phyloP scores from a whole-genome alignment of 108 stramenopile species.

The Nitzschia sp. region DNA sequence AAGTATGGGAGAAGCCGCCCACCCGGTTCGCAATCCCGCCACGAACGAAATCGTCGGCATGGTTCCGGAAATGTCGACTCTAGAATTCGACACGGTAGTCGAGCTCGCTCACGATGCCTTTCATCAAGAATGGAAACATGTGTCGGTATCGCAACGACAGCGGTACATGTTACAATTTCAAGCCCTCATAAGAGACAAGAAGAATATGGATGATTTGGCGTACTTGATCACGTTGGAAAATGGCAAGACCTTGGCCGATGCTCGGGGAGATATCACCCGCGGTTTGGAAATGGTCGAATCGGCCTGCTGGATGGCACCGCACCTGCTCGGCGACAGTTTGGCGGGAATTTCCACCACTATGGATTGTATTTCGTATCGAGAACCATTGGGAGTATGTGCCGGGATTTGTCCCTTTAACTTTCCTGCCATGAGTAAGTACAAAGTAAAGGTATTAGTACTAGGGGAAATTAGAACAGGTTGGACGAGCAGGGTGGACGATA shows the following conservation, averaged over 20 bases:
- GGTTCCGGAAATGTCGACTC: slow-evolving; percentile 43
- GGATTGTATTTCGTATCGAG: slow-evolving; percentile 86
- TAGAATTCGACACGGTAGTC: slow-evolving; percentile 45
- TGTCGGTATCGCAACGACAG: slow-evolving; percentile 68
- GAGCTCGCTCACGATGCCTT: slow-evolving; percentile 50
- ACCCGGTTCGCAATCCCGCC: slow-evolving; percentile 58
- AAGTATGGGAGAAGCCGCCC: slow-evolving; percentile 10
- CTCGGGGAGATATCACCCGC: slow-evolving; percentile 92
- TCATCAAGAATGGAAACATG: slow-evolving; percentile 52
- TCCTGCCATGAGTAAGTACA: slow-evolving; percentile 85
- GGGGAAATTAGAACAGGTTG: background rate
- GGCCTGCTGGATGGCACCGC: slow-evolving; percentile 47
- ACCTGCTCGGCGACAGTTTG: slow-evolving; percentile 87
- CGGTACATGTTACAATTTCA: slow-evolving; percentile 68
- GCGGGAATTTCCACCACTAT: slow-evolving; percentile 69
- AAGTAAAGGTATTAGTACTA: background rate
- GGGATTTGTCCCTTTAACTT: slow-evolving; percentile 95
- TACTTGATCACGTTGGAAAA: slow-evolving; percentile 72
- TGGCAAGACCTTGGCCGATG: slow-evolving; percentile 78
- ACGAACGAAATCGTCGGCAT: slow-evolving; percentile 46
- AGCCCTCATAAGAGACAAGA: slow-evolving; percentile 44
- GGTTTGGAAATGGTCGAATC: slow-evolving; percentile 95
- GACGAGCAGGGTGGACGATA: background rate
- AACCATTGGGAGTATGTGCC: slow-evolving; percentile 93
- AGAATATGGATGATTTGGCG: slow-evolving; percentile 63